Evolutionary conservation across 768 basidiomycete species (phyloP).

Genomic region (Suillus fuscotomentosus): DNA sequence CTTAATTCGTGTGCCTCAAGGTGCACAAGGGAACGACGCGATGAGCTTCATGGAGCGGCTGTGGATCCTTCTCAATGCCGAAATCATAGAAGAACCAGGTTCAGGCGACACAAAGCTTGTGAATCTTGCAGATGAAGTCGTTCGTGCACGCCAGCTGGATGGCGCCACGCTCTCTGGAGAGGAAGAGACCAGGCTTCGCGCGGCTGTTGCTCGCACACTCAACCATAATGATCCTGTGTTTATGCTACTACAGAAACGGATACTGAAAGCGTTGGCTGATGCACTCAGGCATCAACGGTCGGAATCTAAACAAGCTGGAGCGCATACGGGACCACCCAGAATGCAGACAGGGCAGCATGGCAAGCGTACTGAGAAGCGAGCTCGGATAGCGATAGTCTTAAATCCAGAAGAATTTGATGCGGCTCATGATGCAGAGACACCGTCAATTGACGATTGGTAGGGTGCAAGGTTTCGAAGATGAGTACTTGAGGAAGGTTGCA

Average conservation of each 20-base stretch:
- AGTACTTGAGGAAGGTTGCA: conserved; percentile 45
- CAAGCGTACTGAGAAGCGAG: conserved; percentile 22
- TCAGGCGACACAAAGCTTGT: conserved; percentile 50
- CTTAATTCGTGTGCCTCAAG: conserved; percentile 38
- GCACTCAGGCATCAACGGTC: conserved; percentile 16
- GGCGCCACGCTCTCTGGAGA: conserved; percentile 26
- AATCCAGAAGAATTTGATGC: conserved; percentile 21
- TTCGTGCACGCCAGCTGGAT: conserved; percentile 46
- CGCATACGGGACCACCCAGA: conserved; percentile 15
- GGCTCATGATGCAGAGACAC: background rate
- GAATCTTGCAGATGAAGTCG: conserved; percentile 73
- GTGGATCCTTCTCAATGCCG: conserved; percentile 62
- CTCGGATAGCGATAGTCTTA: conserved; percentile 21
- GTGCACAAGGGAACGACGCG: conserved; percentile 8
- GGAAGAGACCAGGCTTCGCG: conserved; percentile 54
- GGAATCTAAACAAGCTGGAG: background rate
- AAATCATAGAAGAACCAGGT: conserved; percentile 42
- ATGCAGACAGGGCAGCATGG: conserved; percentile 33
- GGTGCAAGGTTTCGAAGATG: conserved; percentile 71
- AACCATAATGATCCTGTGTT: conserved; percentile 66
- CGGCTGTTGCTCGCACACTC: conserved; percentile 62
- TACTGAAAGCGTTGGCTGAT: conserved; percentile 41
- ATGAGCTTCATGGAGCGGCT: conserved; percentile 55
- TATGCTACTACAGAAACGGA: conserved; percentile 55
- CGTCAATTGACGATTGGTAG: background rate